Conservation (phyloP, 345 rosid genomes). For the Leavenworthia alabamica region DNA sequence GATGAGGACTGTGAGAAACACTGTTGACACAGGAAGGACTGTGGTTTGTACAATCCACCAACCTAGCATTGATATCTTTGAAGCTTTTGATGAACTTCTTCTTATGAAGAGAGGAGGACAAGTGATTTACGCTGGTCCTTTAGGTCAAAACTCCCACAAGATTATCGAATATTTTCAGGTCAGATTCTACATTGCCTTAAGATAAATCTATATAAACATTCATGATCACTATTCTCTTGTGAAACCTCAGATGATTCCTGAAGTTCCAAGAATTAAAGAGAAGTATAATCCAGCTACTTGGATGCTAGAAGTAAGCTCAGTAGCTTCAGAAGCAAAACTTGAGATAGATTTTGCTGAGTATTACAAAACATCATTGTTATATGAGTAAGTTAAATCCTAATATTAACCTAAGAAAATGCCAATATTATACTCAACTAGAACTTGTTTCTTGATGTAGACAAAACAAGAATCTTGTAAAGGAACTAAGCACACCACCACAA, state of each 20-base stretch:
- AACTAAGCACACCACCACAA: slow-evolving; percentile 47
- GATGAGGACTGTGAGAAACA: slow-evolving; percentile 89
- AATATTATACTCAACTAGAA: not conserved
- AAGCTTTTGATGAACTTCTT: slow-evolving; percentile 78
- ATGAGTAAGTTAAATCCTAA: slow-evolving; percentile 40
- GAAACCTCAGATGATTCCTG: slow-evolving; percentile 45
- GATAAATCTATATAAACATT: no score
- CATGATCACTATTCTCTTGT: not conserved
- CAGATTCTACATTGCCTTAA: no score
- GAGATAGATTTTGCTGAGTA: slow-evolving; percentile 68
- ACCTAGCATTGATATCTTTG: slow-evolving; percentile 82
- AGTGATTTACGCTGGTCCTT: slow-evolving; percentile 65
- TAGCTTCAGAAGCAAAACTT: slow-evolving; percentile 59
- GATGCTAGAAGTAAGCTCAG: slow-evolving; percentile 90
- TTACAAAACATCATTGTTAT: slow-evolving; percentile 48
- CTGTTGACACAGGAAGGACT: slow-evolving; percentile 82
- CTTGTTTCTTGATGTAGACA: slow-evolving; percentile 32
- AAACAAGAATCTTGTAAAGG: slow-evolving; percentile 51
- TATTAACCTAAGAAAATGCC: not conserved
- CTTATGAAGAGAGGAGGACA: slow-evolving; percentile 91
- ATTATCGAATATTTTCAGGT: slow-evolving; percentile 78
- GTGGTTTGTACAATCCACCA: slow-evolving; percentile 89
- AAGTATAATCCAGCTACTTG: slow-evolving; percentile 83
- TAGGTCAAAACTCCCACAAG: slow-evolving; percentile 58
- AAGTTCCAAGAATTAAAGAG: slow-evolving; percentile 55